phyloP scores from a whole-genome alignment of 306 rosid species.

The Dryas drummondii region DNA sequence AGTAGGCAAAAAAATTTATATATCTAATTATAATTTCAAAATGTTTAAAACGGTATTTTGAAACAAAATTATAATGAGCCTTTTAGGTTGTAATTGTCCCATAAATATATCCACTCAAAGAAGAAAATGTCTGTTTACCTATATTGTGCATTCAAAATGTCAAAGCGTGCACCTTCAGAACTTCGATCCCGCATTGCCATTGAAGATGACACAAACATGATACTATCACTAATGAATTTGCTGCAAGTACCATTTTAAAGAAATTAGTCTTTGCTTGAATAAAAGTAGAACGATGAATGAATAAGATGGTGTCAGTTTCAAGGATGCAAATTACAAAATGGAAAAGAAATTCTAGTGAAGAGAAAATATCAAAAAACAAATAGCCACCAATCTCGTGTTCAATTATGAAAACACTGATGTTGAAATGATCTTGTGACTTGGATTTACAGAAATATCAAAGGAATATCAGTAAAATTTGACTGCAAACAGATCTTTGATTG shows the following conservation, averaged over 20 bases:
- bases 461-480: not conserved
- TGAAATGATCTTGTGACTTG: not conserved
- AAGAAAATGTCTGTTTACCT: slow-evolving; percentile 45
- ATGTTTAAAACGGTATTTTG: not conserved
- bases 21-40: not conserved
- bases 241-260: slow-evolving; percentile 45
- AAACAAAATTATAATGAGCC: not conserved
- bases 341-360: not conserved
- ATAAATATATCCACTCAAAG: not conserved
- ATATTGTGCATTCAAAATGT: slow-evolving; percentile 64
- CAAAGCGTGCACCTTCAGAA: slow-evolving; percentile 88
- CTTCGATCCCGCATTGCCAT: slow-evolving; percentile 84
- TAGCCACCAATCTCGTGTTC: not conserved
- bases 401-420: not conserved
- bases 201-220: slow-evolving; percentile 78
- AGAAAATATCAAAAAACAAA: not conserved
- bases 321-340: not conserved
- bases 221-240: slow-evolving; percentile 83
- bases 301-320: not conserved
- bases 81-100: not conserved
- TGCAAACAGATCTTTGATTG: too few relatives aligned
- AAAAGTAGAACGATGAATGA: not conserved
- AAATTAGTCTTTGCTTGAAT: slow-evolving; percentile 2
- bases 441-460: not conserved
- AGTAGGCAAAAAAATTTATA: not conserved